Evolutionary conservation across 805 yeast species (phyloP).

Genomic region (Lipomyces mesembrius): DNA sequence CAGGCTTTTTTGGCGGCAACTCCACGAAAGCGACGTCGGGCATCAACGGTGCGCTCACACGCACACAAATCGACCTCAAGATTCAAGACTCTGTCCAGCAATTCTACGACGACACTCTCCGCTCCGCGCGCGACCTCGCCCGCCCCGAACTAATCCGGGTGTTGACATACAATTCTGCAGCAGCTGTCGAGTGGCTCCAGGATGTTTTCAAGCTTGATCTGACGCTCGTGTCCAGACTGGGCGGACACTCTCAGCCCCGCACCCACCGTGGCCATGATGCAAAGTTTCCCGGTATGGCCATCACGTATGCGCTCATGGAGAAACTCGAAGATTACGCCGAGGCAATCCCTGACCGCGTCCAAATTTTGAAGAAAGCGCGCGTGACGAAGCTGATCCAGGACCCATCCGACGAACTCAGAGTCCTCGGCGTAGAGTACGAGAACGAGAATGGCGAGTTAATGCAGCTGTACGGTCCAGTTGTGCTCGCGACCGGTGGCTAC

Average conservation of each 20-base stretch:
- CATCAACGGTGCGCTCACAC: slow-evolving; percentile 72
- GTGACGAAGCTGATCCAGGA: slow-evolving; percentile 53
- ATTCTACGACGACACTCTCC: slow-evolving; percentile 68
- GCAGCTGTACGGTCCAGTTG: slow-evolving; percentile 57
- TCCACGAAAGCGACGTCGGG: slow-evolving; percentile 72
- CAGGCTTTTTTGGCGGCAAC: slow-evolving; percentile 63
- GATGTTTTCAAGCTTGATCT: slow-evolving; percentile 64
- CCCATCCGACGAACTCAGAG: slow-evolving; percentile 43
- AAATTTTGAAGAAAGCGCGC: slow-evolving; percentile 50
- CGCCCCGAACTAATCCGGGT: slow-evolving; percentile 62
- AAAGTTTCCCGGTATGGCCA: slow-evolving; percentile 68
- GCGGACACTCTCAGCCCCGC: slow-evolving; percentile 81
- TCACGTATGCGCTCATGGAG: slow-evolving; percentile 59
- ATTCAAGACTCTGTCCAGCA: slow-evolving; percentile 62
- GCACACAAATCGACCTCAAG: slow-evolving; percentile 57
- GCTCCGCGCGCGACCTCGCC: slow-evolving; percentile 67
- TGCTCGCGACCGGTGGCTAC: slow-evolving; percentile 68
- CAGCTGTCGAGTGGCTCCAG: slow-evolving; percentile 76
- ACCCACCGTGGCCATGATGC: slow-evolving; percentile 79
- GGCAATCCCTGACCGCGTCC: slow-evolving; percentile 51
- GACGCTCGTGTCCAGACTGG: slow-evolving; percentile 71
- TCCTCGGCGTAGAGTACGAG: slow-evolving; percentile 52
- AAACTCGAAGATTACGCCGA: slow-evolving; percentile 54
- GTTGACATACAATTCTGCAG: slow-evolving; percentile 63
- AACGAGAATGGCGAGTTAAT: slow-evolving; percentile 43